These are phyloP conservation scores for Tulasnella sp. DNA, from an alignment of 768 basidiomycete genomes.

Conservation along the genomic window DNA sequence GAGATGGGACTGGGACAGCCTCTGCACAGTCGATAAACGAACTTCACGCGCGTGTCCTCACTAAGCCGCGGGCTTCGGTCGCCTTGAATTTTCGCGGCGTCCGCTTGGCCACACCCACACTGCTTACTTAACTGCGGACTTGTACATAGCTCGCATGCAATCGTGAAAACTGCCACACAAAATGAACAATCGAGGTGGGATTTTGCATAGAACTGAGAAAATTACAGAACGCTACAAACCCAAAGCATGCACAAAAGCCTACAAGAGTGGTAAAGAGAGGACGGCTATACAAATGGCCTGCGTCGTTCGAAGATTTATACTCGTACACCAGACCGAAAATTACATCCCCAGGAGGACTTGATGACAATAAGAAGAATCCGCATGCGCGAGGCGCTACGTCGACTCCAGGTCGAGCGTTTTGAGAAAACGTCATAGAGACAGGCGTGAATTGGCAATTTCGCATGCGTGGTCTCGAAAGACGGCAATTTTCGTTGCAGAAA, in stretches of 20 bases:
- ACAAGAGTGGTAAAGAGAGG: neutral
- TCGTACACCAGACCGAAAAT: conserved; percentile 7
- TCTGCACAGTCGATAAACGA: conserved; percentile 17
- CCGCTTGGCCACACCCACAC: neutral
- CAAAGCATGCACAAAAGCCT: neutral
- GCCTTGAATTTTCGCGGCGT: neutral
- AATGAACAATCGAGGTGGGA: neutral
- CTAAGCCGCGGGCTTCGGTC: conserved; percentile 4
- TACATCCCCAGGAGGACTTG: neutral
- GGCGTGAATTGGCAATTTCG: neutral
- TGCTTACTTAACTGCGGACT: neutral
- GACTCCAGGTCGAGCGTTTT: neutral
- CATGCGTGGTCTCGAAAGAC: neutral
- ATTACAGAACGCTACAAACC: neutral
- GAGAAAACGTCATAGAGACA: neutral
- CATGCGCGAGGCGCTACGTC: neutral
- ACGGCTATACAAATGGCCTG: neutral
- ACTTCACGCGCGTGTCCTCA: neutral
- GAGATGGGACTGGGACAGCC: conserved; percentile 16
- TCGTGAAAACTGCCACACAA: neutral
- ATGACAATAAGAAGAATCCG: neutral
- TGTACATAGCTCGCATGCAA: neutral
- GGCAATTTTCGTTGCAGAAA: conserved; percentile 9
- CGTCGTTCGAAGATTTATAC: conserved; percentile 2
- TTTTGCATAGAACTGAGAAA: neutral